These are phyloP conservation scores for Adenanthera pavonina DNA, from an alignment of 306 rosid species.

Conservation along the genomic window DNA sequence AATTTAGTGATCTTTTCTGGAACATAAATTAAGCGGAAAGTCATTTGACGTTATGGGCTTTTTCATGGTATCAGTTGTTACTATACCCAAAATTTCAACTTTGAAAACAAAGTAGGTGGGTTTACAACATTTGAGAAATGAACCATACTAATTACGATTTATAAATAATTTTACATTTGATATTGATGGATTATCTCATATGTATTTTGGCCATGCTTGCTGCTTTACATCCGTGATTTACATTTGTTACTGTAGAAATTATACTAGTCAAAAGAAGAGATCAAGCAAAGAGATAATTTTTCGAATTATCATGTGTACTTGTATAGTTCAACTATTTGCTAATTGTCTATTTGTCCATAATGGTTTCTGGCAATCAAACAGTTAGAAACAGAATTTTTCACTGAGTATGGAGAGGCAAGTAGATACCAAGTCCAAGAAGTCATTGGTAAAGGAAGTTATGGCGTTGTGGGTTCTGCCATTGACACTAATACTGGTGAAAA, in stretches of 20 bases:
- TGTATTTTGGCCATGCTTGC: background rate
- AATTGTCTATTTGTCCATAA: background rate
- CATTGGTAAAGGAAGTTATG: conserved; percentile 60
- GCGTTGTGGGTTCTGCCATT: conserved; percentile 51
- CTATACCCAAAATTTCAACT: no score
- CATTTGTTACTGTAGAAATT: conserved; percentile 1
- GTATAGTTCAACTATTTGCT: background rate
- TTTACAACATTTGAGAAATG: no score
- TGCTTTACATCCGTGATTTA: background rate
- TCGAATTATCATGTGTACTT: conserved; percentile 2
- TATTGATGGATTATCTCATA: background rate
- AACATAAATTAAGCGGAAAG: background rate
- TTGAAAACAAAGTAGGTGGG: no score
- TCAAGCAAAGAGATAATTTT: background rate
- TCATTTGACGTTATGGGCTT: background rate
- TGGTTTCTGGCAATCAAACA: conserved; percentile 43
- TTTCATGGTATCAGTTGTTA: background rate
- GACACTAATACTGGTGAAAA: conserved; percentile 41
- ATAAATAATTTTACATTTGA: background rate
- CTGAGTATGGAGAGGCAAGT: conserved; percentile 87
- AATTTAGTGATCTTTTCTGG: background rate
- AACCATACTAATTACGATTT: no score
- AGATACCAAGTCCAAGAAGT: conserved; percentile 48
- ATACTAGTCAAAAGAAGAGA: background rate
- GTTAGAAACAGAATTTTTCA: conserved; percentile 83